Conservation (phyloP, 2,329 filamentous ascomycete genomes). For the Zymoseptoria pseudotritici region DNA sequence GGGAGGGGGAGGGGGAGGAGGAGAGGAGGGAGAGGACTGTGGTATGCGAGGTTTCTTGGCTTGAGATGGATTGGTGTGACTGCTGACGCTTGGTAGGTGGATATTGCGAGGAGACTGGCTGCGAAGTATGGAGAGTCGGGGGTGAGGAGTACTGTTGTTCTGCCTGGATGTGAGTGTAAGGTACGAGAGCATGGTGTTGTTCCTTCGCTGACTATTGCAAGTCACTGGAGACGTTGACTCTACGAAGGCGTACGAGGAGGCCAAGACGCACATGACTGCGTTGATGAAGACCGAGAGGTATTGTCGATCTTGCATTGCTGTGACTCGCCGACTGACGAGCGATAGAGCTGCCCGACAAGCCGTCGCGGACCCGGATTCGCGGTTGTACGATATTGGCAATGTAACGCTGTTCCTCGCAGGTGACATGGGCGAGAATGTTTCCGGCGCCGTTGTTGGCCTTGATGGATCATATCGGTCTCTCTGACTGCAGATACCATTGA, state of each 20-base stretch:
- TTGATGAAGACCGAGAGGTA: constrained; percentile 14
- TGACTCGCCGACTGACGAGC: neutral
- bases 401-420: constrained; percentile 14
- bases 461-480: constrained; percentile 10
- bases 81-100: constrained; percentile 1
- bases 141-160: constrained; percentile 8
- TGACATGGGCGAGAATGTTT: constrained; percentile 12
- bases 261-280: constrained; percentile 14
- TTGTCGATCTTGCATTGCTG: too few relatives aligned
- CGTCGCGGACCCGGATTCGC: neutral
- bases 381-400: constrained; percentile 13
- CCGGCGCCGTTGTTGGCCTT: constrained; percentile 2
- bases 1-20: neutral
- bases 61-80: neutral
- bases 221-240: neutral
- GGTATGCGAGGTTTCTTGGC: neutral
- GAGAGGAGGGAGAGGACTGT: neutral
- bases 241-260: constrained; percentile 8
- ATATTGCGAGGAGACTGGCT: constrained; percentile 2
- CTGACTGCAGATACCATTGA: constrained; percentile 1
- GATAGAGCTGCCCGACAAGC: constrained; percentile 1
- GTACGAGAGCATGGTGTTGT: neutral
- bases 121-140: neutral
- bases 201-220: neutral
- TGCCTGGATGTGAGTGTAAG: constrained; percentile 2